These are phyloP conservation scores for Tremella mesenterica DNA, from an alignment of 768 basidiomycete genomes.

Conservation along the genomic window DNA sequence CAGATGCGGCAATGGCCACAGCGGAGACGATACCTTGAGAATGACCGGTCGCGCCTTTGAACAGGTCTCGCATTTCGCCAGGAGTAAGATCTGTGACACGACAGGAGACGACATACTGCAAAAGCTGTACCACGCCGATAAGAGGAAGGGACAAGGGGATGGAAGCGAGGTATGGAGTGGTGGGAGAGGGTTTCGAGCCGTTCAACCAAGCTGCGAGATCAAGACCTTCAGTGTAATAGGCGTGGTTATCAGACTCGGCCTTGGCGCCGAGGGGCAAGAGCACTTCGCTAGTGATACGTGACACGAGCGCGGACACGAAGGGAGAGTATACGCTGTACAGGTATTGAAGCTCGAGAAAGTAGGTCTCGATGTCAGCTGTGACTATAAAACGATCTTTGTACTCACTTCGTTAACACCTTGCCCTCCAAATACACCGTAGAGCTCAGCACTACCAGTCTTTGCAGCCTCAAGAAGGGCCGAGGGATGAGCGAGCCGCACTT, in stretches of 20 bases:
- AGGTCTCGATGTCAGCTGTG: conserved; percentile 51
- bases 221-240: conserved; percentile 67
- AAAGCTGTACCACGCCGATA: conserved; percentile 90
- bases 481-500: conserved; percentile 45
- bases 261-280: conserved; percentile 63
- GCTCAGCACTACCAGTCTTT: conserved; percentile 42
- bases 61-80: conserved; percentile 63
- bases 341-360: conserved; percentile 86
- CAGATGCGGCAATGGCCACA: conserved; percentile 73
- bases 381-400: not conserved
- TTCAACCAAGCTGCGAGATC: conserved; percentile 77
- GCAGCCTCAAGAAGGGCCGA: conserved; percentile 48
- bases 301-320: conserved; percentile 67
- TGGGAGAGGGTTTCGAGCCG: conserved; percentile 60
- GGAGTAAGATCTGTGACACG: conserved; percentile 67
- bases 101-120: conserved; percentile 78
- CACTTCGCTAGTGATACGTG: conserved; percentile 56
- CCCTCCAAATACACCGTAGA: conserved; percentile 93
- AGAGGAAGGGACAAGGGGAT: conserved; percentile 90
- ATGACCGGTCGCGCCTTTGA: conserved; percentile 88
- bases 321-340: conserved; percentile 87
- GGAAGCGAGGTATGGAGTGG: conserved; percentile 77
- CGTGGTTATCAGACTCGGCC: conserved; percentile 50
- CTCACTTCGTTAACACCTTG: conserved; percentile 84
- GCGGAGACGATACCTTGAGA: conserved; percentile 96